A percentile compares a stretch with the other conserved stretches of the same genome.
These are phyloP conservation scores for Arthrinium puccinioides DNA, from an alignment of 2,329 filamentous ascomycete species.

Conservation along the genomic window DNA sequence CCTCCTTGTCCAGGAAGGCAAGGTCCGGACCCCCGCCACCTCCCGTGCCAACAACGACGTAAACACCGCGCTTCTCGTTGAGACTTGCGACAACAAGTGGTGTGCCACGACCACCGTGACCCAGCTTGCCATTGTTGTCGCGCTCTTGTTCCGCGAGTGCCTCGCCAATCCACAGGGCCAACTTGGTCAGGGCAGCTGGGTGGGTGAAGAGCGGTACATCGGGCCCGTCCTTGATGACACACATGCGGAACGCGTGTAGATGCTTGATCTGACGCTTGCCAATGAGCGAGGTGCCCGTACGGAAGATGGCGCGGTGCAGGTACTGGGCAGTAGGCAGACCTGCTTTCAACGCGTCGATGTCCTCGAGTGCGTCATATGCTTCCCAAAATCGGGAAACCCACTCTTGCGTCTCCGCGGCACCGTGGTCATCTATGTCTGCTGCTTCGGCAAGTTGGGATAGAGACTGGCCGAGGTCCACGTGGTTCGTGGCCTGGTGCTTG, in stretches of 20 bases:
- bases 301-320: constrained; percentile 85
- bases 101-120: constrained; percentile 63
- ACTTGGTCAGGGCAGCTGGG: constrained; percentile 84
- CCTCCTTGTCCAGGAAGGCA: constrained; percentile 60
- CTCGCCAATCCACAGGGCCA: constrained; percentile 90
- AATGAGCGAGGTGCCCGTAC: constrained; percentile 83
- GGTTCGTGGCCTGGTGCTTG: constrained; percentile 35
- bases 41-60: constrained; percentile 87
- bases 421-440: constrained; percentile 33
- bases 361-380: constrained; percentile 64
- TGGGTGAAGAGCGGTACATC: constrained; percentile 90
- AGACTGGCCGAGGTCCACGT: constrained; percentile 18
- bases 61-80: constrained; percentile 80
- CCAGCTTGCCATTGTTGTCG: constrained; percentile 62
- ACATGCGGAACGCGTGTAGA: constrained; percentile 87
- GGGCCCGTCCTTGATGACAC: constrained; percentile 89
- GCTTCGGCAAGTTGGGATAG: constrained; percentile 13
- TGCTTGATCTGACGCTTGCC: constrained; percentile 93
- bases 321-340: constrained; percentile 80
- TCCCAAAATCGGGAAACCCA: constrained; percentile 64
- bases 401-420: constrained; percentile 48
- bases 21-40: constrained; percentile 73
- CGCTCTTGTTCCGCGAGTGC: constrained; percentile 85
- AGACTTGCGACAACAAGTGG: constrained; percentile 86
- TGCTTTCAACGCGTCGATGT: constrained; percentile 67